A percentile compares a stretch with the other conserved stretches of the same genome.
Evolutionary conservation across 2,329 filamentous ascomycete genomes (phyloP).

Genomic region (Alternaria postmessia): DNA sequence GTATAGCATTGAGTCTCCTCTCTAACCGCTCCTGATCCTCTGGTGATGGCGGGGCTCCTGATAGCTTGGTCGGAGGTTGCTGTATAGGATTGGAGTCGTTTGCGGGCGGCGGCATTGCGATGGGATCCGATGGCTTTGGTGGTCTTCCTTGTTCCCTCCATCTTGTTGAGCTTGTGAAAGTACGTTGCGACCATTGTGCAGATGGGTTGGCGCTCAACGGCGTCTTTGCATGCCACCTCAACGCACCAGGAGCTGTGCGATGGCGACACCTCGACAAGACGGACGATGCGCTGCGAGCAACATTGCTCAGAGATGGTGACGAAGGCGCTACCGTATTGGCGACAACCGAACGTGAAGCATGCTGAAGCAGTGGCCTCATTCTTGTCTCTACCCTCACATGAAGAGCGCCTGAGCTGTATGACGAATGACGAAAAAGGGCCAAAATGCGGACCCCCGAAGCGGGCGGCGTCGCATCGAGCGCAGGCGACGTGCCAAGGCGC

Average conservation of each 20-base stretch:
- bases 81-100: slow-evolving; percentile 17
- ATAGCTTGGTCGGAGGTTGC: slow-evolving; percentile 11
- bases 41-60: slow-evolving; percentile 20
- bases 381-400: slow-evolving; percentile 40
- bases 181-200: slow-evolving; percentile 16
- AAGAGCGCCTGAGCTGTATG: slow-evolving; percentile 20
- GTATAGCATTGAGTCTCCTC: slow-evolving; percentile 21
- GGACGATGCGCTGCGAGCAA: slow-evolving; percentile 23
- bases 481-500: slow-evolving; percentile 36
- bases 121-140: slow-evolving; percentile 20
- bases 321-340: slow-evolving; percentile 25
- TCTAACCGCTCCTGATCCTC: slow-evolving; percentile 28
- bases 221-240: slow-evolving; percentile 11
- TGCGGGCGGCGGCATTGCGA: slow-evolving; percentile 34
- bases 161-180: slow-evolving; percentile 31
- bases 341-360: slow-evolving; percentile 48
- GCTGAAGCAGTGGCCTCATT: slow-evolving; percentile 53
- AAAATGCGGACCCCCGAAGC: slow-evolving; percentile 14
- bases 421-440: slow-evolving; percentile 26
- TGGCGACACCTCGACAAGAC: slow-evolving; percentile 44
- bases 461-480: slow-evolving; percentile 26
- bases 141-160: slow-evolving; percentile 33
- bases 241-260: slow-evolving; percentile 32
- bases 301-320: slow-evolving; percentile 20
- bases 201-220: slow-evolving; percentile 10